A percentile compares a stretch with the other conserved stretches of the same genome.
Conservation (phyloP, 306 rosid species). For the Fragaria vesca region DNA sequence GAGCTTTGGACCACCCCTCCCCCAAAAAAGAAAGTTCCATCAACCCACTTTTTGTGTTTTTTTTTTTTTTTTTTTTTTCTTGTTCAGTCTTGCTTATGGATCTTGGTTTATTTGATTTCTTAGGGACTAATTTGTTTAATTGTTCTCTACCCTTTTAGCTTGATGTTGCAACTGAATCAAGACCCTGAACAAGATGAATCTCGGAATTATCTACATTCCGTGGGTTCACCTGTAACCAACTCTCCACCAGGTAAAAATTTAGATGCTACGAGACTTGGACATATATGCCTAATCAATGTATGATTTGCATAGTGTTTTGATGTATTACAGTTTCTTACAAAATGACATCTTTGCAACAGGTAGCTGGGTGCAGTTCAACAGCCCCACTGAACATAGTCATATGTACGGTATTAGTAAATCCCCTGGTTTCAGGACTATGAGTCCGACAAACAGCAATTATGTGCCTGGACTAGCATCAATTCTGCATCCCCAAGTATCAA, state of each 20-base stretch:
- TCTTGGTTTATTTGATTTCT: neutral
- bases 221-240: slow-evolving; percentile 79
- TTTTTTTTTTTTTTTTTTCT: neutral
- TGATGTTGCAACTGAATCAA: slow-evolving; percentile 81
- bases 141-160: slow-evolving; percentile 40
- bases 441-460: slow-evolving; percentile 60
- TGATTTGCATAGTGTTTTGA: neutral
- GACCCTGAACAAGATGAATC: slow-evolving; percentile 84
- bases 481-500: slow-evolving; percentile 63
- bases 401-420: slow-evolving; percentile 57
- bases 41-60: neutral
- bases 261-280: slow-evolving; percentile 16
- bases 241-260: slow-evolving; percentile 78
- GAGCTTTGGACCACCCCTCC: neutral
- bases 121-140: slow-evolving; percentile 11
- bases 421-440: slow-evolving; percentile 52
- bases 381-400: slow-evolving; percentile 71
- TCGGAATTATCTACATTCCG: slow-evolving; percentile 54
- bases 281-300: slow-evolving; percentile 6
- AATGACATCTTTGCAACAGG: slow-evolving; percentile 32
- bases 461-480: slow-evolving; percentile 79
- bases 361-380: slow-evolving; percentile 71
- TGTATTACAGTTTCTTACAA: slow-evolving; percentile 9
- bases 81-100: neutral
- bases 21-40: no score